Percentiles rank a stretch among this genome's conserved stretches.
phyloP scores from a whole-genome alignment of 768 basidiomycete genomes.

The Lentinula detonsa region DNA sequence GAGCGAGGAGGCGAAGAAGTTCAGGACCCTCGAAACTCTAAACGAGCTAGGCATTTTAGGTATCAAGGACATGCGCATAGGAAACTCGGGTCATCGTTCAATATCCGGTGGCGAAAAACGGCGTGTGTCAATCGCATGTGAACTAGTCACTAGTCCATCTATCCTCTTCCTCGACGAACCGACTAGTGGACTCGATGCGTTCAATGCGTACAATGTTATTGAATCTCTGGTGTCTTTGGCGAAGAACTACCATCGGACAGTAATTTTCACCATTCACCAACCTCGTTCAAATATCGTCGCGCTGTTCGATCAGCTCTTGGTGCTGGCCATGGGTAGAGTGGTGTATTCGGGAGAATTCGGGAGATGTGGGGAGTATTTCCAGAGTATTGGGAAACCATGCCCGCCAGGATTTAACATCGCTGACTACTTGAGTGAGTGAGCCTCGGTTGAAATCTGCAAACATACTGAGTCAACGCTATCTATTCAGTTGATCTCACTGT shows the following conservation, averaged over 20 bases:
- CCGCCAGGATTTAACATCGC: constrained; percentile 96
- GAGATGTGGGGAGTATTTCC: constrained; percentile 78
- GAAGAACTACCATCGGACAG: constrained; percentile 85
- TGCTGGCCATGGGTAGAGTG: constrained; percentile 78
- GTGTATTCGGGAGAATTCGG: constrained; percentile 79
- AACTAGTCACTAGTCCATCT: constrained; percentile 94
- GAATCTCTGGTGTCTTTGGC: constrained; percentile 85
- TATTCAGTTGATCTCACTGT: constrained; percentile 65
- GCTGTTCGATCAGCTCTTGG: constrained; percentile 85
- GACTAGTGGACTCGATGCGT: constrained; percentile 93
- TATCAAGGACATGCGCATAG: constrained; percentile 87
- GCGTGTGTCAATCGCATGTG: constrained; percentile 94
- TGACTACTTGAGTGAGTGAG: constrained; percentile 81
- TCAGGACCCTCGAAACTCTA: constrained; percentile 91
- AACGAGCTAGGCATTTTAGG: constrained; percentile 90
- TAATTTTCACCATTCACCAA: constrained; percentile 97
- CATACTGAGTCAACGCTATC: constrained; percentile 4
- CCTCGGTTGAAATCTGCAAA: constrained; percentile 20
- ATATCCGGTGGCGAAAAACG: constrained; percentile 99
- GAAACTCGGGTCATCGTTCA: constrained; percentile 79
- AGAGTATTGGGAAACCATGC: constrained; percentile 73
- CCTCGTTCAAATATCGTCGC: constrained; percentile 97
- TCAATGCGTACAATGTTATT: constrained; percentile 92
- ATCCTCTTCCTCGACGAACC: constrained; percentile 97
- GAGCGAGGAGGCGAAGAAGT: constrained; percentile 93